These are phyloP conservation scores for Kazachstania psychrophila DNA, from an alignment of 805 yeast species.

Conservation along the genomic window DNA sequence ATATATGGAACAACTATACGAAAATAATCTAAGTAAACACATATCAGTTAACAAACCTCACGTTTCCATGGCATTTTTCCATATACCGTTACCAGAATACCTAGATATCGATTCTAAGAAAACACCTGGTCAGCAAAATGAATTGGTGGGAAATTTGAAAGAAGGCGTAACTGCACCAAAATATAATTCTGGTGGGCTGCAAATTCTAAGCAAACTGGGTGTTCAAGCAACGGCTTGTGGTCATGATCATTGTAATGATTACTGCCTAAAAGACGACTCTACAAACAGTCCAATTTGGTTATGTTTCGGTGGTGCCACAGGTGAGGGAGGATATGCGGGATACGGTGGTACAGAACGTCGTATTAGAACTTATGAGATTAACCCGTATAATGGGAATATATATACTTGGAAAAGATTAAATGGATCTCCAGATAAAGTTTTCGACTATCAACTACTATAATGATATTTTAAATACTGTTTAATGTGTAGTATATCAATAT, in stretches of 20 bases:
- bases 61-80: slow-evolving; percentile 83
- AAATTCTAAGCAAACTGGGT: slow-evolving; percentile 51
- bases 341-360: slow-evolving; percentile 83
- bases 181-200: slow-evolving; percentile 58
- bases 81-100: slow-evolving; percentile 87
- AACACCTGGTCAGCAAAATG: slow-evolving; percentile 20
- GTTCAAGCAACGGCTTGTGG: slow-evolving; percentile 76
- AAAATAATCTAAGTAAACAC: slow-evolving; percentile 22
- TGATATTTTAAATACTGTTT: slow-evolving; percentile 32
- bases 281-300: slow-evolving; percentile 49
- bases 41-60: slow-evolving; percentile 33
- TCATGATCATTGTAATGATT: slow-evolving; percentile 94
- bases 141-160: slow-evolving; percentile 50
- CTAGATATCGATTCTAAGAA: slow-evolving; percentile 35
- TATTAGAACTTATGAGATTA: slow-evolving; percentile 60
- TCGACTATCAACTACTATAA: slow-evolving; percentile 41
- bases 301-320: slow-evolving; percentile 90
- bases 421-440: slow-evolving; percentile 36
- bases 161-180: slow-evolving; percentile 78
- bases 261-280: slow-evolving; percentile 55
- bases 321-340: slow-evolving; percentile 96
- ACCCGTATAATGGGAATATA: slow-evolving; percentile 36
- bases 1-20: slow-evolving; percentile 37
- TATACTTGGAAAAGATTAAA: slow-evolving; percentile 69
- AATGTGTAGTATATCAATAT: slow-evolving; percentile 20